phyloP scores from a whole-genome alignment of 495 filamentous ascomycete species.

The Xylaria flabelliformis region DNA sequence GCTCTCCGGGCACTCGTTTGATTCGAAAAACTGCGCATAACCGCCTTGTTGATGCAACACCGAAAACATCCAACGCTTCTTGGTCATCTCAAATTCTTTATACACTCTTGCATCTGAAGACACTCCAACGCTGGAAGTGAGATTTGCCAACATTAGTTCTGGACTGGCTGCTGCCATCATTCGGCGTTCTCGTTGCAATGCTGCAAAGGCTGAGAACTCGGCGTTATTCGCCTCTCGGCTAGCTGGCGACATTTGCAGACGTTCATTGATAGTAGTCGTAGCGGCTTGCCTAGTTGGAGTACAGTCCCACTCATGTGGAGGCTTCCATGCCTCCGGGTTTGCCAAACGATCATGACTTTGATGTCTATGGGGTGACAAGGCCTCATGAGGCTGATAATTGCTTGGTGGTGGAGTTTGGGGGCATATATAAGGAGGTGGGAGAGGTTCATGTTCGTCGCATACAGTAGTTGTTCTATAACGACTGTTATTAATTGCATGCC shows the following conservation, averaged over 20 bases:
- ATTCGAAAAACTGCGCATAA: conserved; percentile 30
- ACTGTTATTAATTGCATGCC: conserved; percentile 12
- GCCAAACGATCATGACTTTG: conserved; percentile 31
- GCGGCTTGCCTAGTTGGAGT: conserved; percentile 29
- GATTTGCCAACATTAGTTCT: conserved; percentile 50
- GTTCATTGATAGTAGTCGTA: conserved; percentile 28
- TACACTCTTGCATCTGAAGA: conserved; percentile 47
- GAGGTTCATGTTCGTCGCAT: conserved; percentile 36
- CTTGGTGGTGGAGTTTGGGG: conserved; percentile 37
- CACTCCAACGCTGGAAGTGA: conserved; percentile 51
- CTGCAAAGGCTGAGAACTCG: conserved; percentile 39
- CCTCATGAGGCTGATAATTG: conserved; percentile 27
- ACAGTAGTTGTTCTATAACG: conserved; percentile 27
- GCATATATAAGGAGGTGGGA: conserved; percentile 30
- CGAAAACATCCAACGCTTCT: conserved; percentile 54
- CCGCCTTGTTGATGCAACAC: conserved; percentile 41
- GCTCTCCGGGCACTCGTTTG: conserved; percentile 23
- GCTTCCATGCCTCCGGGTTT: conserved; percentile 51
- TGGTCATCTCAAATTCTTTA: conserved; percentile 48
- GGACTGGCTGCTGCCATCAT: conserved; percentile 53
- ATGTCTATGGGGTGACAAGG: conserved; percentile 33
- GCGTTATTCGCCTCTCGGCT: conserved; percentile 31
- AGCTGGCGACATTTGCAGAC: conserved; percentile 20
- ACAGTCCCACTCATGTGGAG: conserved; percentile 48
- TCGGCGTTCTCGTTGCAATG: conserved; percentile 47